These are phyloP conservation scores for Geranium incanum DNA, from an alignment of 441 rosid species.

Conservation along the genomic window DNA sequence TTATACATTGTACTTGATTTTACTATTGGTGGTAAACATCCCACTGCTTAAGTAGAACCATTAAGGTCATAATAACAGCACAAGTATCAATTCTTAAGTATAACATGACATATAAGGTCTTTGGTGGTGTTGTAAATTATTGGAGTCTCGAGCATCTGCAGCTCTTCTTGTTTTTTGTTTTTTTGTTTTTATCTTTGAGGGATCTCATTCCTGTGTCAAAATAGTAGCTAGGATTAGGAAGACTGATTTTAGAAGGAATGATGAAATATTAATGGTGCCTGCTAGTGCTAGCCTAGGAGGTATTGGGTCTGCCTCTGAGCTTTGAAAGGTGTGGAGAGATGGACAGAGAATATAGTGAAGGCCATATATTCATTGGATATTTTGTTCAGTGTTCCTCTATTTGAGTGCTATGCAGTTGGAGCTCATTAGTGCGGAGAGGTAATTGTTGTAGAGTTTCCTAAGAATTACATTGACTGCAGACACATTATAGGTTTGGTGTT, in stretches of 20 bases:
- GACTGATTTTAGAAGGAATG: too few species aligned
- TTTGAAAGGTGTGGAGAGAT: conserved; percentile 7
- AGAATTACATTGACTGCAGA: background rate
- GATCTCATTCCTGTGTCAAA: background rate
- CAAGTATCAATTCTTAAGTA: conserved; percentile 14
- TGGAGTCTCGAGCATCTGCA: conserved; percentile 18
- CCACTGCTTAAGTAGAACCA: conserved; percentile 9
- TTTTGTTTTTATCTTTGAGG: background rate
- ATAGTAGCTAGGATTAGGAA: background rate
- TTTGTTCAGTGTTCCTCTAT: background rate
- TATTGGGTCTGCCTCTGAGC: background rate
- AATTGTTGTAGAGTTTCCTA: background rate
- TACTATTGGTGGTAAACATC: background rate
- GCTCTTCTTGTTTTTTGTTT: background rate
- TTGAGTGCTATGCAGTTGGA: background rate
- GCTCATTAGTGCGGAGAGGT: background rate
- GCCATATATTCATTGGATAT: background rate
- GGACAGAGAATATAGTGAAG: conserved; percentile 3
- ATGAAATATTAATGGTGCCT: background rate
- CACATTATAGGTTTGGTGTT: background rate
- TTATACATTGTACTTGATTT: conserved; percentile 9
- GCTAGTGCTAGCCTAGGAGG: background rate
- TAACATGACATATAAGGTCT: conserved; percentile 14
- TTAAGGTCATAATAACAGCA: background rate
- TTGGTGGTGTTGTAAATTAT: background rate